Base-by-base conservation (phyloP, 345 rosid species). In the Ceriops zippeliana region DNA sequence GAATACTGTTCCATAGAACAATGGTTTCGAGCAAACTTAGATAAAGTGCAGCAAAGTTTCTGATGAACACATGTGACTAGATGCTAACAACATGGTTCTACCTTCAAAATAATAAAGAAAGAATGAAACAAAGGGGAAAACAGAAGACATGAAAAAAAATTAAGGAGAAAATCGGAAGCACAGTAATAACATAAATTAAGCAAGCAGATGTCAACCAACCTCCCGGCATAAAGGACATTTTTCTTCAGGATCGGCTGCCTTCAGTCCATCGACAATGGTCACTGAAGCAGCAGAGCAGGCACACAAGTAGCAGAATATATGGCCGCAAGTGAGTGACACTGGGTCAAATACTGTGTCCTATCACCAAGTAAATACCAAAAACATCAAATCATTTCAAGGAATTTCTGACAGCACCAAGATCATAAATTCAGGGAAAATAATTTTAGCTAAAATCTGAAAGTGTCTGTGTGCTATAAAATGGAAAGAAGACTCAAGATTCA, bases 281-380 rank as follows among this genome's bases (percentile, higher is more conserved):
- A 93, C 91, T 7, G 95, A 85, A 69, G 97, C 97, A 83, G 98
- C 93, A 59, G 96, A 86, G 82, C 96, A 93, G 77, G 97, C 93
- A 76, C 98, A 93, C 80, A 87, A 81, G 76, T 87, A 83, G 87
- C 98, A 91, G 80, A 86, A 91, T 74, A 91, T 93, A 75, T 93
- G 98, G 73, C 97, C 97, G 21, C 97, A 93, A 9, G 88, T 79
- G 51, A 93, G 82, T 59, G 97, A 83, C 67, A 93, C 90, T 31
- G 97, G 86, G 81, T 93, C 96, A 66, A 93, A 93, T 56, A 93
- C 96, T 0, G 93, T 87, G 21, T 93, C 97, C 98, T 91, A 90
- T 68, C 62, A 64, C 31, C 63, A 67, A 42, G 24, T 57, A 9
- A 58, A 75, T 66, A 17, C 34, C 37, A 16, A 30, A 62, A 37